Evolutionary conservation across 2,329 filamentous ascomycete genomes (phyloP), one percentile per base, ranked within the genome.

Genomic region (Xenoacremonium recifei): DNA sequence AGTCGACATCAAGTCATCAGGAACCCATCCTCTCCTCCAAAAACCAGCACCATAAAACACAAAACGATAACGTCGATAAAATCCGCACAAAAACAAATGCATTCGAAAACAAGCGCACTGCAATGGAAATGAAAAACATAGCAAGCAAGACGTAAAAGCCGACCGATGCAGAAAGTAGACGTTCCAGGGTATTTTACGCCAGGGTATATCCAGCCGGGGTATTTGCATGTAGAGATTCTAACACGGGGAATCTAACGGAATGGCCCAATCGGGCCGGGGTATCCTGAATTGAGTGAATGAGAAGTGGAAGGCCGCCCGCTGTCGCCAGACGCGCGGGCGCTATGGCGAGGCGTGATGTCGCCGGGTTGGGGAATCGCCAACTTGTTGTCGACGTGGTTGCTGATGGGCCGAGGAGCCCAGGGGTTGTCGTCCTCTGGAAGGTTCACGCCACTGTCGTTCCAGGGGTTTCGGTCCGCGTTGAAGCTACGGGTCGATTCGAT

Each of bases 401-500:
- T 77, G 55, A 84, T 79, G 55, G 80, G 80, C 51, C 81, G 80
- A 38, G 69, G 69, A 39, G 75, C 68, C 80, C 81, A 84, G 29
- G 77, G 76, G 64, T 81, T 80, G 55, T 96, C 90, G 51, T 96
- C 89, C 59, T 96, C 92, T 49, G 87, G 77, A 54, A 96, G 82
- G 64, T 96, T 96, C 62, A 96, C 90, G 58, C 91, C 92, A 61
- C 89, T 95, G 66, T 97, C 92, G 65, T 96, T 96, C 92, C 92
- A 97, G 48, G 91, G 91, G 70, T 96, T 96, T 67, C 91, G 87
- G 67, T 96, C 95, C 55, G 89, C 89, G 50, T 84, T 84, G 66
- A 85, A 84, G 72, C 90, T 96, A 63, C 92, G 87, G 25, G 90
- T 90, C 36, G 91, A 96, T 69, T 97, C 92, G 66, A 96, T 91